phyloP scores from a whole-genome alignment of 1,284 basidiomycete species.

The Phellinidium pouzarii region DNA sequence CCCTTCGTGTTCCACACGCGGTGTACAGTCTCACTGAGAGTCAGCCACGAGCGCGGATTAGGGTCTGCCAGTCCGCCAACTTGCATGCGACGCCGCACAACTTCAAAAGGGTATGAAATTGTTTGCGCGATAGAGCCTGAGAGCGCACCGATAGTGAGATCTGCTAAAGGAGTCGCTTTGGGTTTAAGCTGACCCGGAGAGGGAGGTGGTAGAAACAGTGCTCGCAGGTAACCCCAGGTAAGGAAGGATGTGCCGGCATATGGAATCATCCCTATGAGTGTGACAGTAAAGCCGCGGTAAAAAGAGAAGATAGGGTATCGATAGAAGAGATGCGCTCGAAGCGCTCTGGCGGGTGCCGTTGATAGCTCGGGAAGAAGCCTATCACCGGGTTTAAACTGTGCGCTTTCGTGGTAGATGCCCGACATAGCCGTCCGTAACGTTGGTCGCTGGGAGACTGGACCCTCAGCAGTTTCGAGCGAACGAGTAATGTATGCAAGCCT shows the following conservation, averaged over 20 bases:
- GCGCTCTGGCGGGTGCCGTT: conserved; percentile 6
- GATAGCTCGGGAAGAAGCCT: conserved; percentile 17
- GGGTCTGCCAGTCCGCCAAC: conserved; percentile 82
- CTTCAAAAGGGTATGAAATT: conserved; percentile 93
- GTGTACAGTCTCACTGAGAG: conserved; percentile 71
- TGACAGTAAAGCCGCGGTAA: conserved; percentile 93
- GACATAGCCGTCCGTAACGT: conserved; percentile 54
- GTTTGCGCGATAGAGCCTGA: conserved; percentile 89
- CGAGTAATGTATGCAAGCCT: conserved; percentile 89
- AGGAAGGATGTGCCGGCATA: conserved; percentile 97
- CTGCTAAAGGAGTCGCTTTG: conserved; percentile 42
- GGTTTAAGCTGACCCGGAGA: conserved; percentile 27
- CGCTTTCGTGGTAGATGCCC: conserved; percentile 67
- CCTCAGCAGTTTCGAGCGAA: conserved; percentile 22
- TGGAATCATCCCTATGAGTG: conserved; percentile 89
- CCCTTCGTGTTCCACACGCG: conserved; percentile 68
- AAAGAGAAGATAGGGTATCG: conserved; percentile 78
- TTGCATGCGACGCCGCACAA: conserved; percentile 91
- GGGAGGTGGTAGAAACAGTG: conserved; percentile 46
- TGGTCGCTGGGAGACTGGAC: conserved; percentile 28
- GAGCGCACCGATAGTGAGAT: conserved; percentile 83
- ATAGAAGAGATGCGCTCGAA: conserved; percentile 35
- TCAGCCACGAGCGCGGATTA: conserved; percentile 57
- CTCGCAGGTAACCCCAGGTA: conserved; percentile 81
- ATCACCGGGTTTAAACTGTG: conserved; percentile 26